Evolutionary conservation across 768 basidiomycete genomes (phyloP), one percentile per base, ranked within the genome.

Genomic region (Favolaschia claudopus): DNA sequence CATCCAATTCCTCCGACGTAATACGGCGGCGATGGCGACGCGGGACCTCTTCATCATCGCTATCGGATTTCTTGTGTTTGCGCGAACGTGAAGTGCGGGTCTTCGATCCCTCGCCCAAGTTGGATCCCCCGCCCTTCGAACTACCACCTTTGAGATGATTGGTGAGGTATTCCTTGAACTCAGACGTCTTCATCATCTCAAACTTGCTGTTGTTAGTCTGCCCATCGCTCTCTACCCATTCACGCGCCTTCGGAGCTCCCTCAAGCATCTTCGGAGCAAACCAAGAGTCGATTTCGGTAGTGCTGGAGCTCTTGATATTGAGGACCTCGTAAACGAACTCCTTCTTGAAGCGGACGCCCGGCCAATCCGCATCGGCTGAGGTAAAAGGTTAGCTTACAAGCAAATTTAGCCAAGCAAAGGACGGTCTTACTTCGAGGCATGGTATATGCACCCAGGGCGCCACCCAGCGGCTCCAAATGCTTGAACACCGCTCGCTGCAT

Each of bases 111-210:
- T 10, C 39, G 14, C n/a, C 10, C 19, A 7, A 8, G 15, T 25
- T 13, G 29, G 27, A n/a, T 34, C 25, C 17, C 27, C 20, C 28
- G n/a, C 31, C 15, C 14, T 13, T 15, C 13, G 14, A n/a, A n/a
- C n/a, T n/a, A n/a, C n/a, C n/a, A n/a, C n/a, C n/a, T n/a, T n/a
- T n/a, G n/a, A n/a, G n/a, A n/a, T n/a, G n/a, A n/a, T n/a, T n/a
- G n/a, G n/a, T n/a, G 34, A 55, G 1, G 29, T 45, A 47, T 17
- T 37, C 22, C 37, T 55, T 55, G 54, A 55, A 46, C 1, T n/a
- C 20, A 1, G 43, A 13, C 12, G 45, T 13, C 37, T 32, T 55
- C 54, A 55, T 45, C n/a, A 46, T 45, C 5, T 17, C 36, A 31
- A 55, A 55, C 1, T 2, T 3, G 19, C 14, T 22, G 33, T 55